These are phyloP conservation scores for Mortierella antarctica DNA, from an alignment of 192 early-diverging fungal species.

Conservation along the genomic window DNA sequence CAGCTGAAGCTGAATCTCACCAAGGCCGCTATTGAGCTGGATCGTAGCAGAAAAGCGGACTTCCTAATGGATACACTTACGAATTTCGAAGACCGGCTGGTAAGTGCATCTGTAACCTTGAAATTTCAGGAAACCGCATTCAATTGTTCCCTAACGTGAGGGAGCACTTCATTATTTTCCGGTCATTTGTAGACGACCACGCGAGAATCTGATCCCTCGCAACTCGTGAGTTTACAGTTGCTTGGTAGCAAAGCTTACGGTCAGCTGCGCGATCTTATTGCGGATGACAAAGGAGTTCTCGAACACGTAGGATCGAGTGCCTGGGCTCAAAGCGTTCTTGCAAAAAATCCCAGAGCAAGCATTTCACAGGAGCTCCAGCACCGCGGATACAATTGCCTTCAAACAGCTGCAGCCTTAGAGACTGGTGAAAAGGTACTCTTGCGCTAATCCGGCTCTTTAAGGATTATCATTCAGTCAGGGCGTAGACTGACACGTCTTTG, in stretches of 20 bases:
- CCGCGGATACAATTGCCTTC: constrained; percentile 31
- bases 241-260: constrained; percentile 43
- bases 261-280: constrained; percentile 18
- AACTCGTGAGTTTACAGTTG: constrained; percentile 21
- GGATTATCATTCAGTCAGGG: too few species aligned
- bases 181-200: not conserved
- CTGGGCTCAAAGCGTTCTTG: constrained; percentile 11
- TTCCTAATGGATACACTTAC: constrained; percentile 16
- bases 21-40: constrained; percentile 12
- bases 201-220: not conserved
- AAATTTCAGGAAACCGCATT: too few species aligned
- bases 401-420: not conserved
- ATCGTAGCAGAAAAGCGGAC: constrained; percentile 17
- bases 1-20: constrained; percentile 38
- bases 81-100: constrained; percentile 26
- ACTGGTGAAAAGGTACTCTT: constrained; percentile 12
- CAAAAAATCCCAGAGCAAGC: not conserved
- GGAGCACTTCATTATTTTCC: not conserved
- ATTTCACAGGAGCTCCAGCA: constrained; percentile 25
- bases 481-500: not conserved
- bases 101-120: constrained; percentile 8
- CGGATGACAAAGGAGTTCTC: not conserved
- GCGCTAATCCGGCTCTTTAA: too few species aligned
- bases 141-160: not conserved
- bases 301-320: constrained; percentile 4